Conservation (phyloP, 495 filamentous ascomycete species). For the Penicillium silybi region DNA sequence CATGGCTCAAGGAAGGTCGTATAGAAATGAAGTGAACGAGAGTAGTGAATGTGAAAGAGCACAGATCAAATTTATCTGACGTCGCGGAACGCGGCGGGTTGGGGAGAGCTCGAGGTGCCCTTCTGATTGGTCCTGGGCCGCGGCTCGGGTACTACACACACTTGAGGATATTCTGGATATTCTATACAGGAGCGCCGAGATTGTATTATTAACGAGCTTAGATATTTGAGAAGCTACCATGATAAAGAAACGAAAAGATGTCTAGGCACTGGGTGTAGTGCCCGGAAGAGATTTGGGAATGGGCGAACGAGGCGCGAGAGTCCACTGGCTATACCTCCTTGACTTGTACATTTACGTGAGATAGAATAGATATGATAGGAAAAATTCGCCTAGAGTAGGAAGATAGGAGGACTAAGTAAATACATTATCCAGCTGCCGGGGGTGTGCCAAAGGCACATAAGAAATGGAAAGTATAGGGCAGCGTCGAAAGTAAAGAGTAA, state of each 20-base stretch:
- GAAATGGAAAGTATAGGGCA: constrained; percentile 25
- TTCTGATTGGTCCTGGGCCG: constrained; percentile 28
- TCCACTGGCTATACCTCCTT: no score
- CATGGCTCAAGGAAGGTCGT: constrained; percentile 17
- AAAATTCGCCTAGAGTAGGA: constrained; percentile 5
- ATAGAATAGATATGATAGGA: background rate
- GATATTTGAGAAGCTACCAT: no score
- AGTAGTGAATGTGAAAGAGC: constrained; percentile 10
- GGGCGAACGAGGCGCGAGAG: no score
- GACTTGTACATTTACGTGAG: no score
- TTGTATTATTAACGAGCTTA: no score
- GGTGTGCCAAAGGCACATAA: constrained; percentile 28
- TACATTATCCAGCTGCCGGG: constrained; percentile 45
- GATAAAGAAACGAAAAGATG: background rate
- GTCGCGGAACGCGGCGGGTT: constrained; percentile 38
- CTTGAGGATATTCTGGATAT: no score
- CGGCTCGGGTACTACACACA: constrained; percentile 7
- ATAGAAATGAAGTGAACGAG: constrained; percentile 3
- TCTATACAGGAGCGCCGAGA: no score
- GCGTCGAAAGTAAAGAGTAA: constrained; percentile 9
- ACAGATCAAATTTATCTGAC: constrained; percentile 20
- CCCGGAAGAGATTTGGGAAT: no score
- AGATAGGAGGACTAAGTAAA: constrained; percentile 41
- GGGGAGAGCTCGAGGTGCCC: constrained; percentile 21
- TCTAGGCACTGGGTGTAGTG: no score